Evolutionary conservation across 1,284 basidiomycete genomes (phyloP).

Genomic region (Paramarasmius palmivorus): DNA sequence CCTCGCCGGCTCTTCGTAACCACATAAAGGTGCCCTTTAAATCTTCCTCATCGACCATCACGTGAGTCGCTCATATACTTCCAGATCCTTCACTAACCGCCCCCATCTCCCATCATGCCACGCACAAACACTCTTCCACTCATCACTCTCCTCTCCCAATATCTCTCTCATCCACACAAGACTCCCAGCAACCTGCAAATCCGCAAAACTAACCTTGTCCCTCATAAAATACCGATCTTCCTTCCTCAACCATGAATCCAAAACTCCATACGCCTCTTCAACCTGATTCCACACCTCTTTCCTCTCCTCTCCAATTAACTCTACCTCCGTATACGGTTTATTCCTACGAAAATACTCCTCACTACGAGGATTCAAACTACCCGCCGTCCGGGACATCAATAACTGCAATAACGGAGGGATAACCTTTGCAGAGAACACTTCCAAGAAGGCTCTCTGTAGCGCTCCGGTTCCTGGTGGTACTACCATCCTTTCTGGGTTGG

Average conservation of each 20-base stretch:
- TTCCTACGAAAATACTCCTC: conserved; percentile 29
- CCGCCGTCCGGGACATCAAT: not conserved
- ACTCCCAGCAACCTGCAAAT: conserved; percentile 28
- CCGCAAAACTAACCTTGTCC: conserved; percentile 30
- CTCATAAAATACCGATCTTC: conserved; percentile 30
- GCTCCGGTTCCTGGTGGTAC: conserved; percentile 16
- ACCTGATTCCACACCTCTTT: conserved; percentile 23
- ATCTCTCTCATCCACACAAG: conserved; percentile 27
- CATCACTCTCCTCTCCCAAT: conserved; percentile 14
- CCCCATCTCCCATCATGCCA: conserved; percentile 36
- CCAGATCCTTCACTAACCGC: conserved; percentile 24
- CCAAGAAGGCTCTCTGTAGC: not conserved
- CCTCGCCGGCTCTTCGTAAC: too few relatives aligned
- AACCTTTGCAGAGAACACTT: not conserved
- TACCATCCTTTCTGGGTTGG: conserved; percentile 28
- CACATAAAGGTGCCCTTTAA: too few relatives aligned
- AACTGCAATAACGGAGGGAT: conserved; percentile 5
- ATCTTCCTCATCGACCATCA: too few relatives aligned
- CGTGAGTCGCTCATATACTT: conserved; percentile 19
- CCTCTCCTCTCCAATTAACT: conserved; percentile 27
- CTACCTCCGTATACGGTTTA: conserved; percentile 23
- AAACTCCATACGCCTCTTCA: conserved; percentile 21
- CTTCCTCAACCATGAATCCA: conserved; percentile 29
- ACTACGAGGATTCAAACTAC: conserved; percentile 28
- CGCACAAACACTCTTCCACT: conserved; percentile 26